A percentile compares a stretch with the other conserved stretches of the same genome.
phyloP scores from a whole-genome alignment of 331 rosid species.

The Acacia concinna region DNA sequence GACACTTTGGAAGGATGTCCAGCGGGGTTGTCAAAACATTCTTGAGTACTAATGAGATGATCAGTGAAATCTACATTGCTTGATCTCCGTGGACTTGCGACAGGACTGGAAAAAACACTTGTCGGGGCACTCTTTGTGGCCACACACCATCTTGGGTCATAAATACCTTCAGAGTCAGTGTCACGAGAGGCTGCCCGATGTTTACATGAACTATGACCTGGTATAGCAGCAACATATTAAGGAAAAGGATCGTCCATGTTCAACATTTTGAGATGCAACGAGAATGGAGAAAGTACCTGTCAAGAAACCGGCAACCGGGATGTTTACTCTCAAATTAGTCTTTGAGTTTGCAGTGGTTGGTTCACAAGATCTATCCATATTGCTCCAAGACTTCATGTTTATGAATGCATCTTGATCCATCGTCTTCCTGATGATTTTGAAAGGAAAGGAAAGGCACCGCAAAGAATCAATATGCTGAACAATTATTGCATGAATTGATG shows the following conservation, averaged over 20 bases:
- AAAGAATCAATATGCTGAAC: slow-evolving; percentile 4
- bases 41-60: slow-evolving; percentile 34
- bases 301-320: slow-evolving; percentile 26
- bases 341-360: slow-evolving; percentile 25
- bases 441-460: neutral
- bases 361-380: slow-evolving; percentile 37
- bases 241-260: slow-evolving; percentile 15
- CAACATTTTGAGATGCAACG: slow-evolving; percentile 23
- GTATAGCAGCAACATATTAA: slow-evolving; percentile 26
- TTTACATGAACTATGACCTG: slow-evolving; percentile 40
- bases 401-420: slow-evolving; percentile 33
- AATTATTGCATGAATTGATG: neutral
- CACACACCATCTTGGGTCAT: slow-evolving; percentile 34
- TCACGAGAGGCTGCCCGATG: slow-evolving; percentile 41
- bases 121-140: slow-evolving; percentile 66
- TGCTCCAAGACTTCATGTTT: slow-evolving; percentile 32
- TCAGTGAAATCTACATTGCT: slow-evolving; percentile 42
- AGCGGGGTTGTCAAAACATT: slow-evolving; percentile 33
- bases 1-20: slow-evolving; percentile 26
- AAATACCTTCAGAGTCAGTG: slow-evolving; percentile 26
- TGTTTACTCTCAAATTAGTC: slow-evolving; percentile 35
- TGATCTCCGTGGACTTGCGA: slow-evolving; percentile 62
- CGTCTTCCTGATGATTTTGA: slow-evolving; percentile 43
- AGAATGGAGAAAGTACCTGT: slow-evolving; percentile 33
- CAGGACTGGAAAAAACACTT: slow-evolving; percentile 59